These are phyloP conservation scores for Sporisorium scitamineum DNA, from an alignment of 1,284 basidiomycete species.

Conservation along the genomic window DNA sequence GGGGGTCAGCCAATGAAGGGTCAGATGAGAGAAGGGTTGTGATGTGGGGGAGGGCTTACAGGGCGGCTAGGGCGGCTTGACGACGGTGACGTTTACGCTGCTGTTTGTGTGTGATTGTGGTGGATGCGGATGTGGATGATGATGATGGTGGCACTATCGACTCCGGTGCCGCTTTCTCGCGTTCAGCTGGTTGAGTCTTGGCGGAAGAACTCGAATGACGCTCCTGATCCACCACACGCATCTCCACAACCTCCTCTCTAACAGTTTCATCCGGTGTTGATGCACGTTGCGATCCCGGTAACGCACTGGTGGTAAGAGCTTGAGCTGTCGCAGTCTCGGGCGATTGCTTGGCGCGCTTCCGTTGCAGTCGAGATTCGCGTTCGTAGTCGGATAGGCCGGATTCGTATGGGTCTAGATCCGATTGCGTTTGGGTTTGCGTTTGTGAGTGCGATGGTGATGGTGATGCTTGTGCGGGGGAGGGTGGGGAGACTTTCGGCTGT, in stretches of 20 bases:
- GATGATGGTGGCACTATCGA: not conserved
- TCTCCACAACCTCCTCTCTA: not conserved
- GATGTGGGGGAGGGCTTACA: constrained; percentile 28
- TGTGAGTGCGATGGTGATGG: not conserved
- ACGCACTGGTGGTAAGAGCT: too few species aligned
- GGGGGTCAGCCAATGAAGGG: too few species aligned
- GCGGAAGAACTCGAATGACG: too few species aligned
- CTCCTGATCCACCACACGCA: too few species aligned
- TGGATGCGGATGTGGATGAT: not conserved
- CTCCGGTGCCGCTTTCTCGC: not conserved
- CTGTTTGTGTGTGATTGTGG: not conserved
- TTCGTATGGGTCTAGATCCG: constrained; percentile 24
- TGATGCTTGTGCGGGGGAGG: not conserved
- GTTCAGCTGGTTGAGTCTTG: not conserved
- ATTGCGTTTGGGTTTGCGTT: constrained; percentile 13
- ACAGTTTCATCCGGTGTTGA: too few species aligned
- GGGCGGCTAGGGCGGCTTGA: constrained; percentile 24
- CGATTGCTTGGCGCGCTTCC: not conserved
- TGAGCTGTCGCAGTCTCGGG: not conserved
- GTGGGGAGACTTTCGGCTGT: too few species aligned
- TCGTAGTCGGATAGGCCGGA: constrained; percentile 41
- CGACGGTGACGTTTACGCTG: constrained; percentile 3
- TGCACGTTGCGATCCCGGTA: too few species aligned
- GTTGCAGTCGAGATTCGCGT: constrained; percentile 1
- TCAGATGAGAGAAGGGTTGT: not conserved